Conservation (phyloP, 345 rosid genomes). For the Clausena lansium region DNA sequence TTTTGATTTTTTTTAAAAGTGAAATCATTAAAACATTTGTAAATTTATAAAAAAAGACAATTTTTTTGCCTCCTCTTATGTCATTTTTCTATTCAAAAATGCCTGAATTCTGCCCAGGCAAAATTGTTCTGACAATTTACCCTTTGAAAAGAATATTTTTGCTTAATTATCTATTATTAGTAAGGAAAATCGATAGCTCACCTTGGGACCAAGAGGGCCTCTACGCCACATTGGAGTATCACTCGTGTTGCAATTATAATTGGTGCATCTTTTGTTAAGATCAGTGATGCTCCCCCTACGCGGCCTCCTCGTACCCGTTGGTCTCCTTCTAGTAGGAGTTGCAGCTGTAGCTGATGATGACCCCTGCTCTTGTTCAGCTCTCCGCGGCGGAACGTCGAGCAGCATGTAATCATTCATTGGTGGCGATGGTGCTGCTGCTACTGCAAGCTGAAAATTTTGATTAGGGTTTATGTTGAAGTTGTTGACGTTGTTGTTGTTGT, state of each 20-base stretch:
- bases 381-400: not conserved
- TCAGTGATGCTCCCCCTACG: not conserved
- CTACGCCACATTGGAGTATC: conserved; percentile 6
- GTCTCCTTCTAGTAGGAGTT: not conserved
- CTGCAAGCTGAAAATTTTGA: not conserved
- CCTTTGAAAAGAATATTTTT: no score
- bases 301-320: not conserved
- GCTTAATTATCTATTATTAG: not conserved
- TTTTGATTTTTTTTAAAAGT: no score
- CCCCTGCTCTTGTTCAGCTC: not conserved
- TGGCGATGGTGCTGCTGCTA: not conserved
- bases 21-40: no score
- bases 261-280: no score
- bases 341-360: not conserved
- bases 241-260: no score
- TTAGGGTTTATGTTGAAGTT: not conserved
- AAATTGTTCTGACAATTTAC: no score
- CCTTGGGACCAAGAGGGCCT: conserved; percentile 39
- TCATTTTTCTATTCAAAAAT: no score
- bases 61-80: no score
- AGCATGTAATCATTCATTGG: not conserved
- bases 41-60: no score
- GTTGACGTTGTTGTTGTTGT: not conserved
- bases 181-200: not conserved
- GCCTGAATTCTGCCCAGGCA: no score